Base-by-base conservation (phyloP, 371 early-diverging fungal species). In the Coemansia sp. region DNA sequence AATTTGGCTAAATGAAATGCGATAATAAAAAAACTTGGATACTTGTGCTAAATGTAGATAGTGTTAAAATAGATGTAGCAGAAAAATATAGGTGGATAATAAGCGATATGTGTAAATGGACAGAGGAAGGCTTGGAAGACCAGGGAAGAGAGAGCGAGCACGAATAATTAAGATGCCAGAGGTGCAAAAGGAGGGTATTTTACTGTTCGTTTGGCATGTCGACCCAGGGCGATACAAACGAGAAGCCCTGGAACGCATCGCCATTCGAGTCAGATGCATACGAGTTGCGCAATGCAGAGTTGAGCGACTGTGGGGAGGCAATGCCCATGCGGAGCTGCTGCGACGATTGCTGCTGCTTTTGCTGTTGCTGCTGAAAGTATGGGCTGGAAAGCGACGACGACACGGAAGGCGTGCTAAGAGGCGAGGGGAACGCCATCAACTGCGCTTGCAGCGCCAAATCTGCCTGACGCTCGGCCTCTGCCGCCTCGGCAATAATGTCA, bases 191-290 rank as follows among this genome's bases (percentile, higher is more conserved):
- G 16, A 18, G 47, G 18, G 16, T 23, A 11, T n/a, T 23, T 56
- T 44, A 66, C 39, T 67, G 23, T 52, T 67, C 61, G 18, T 67
- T 62, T 9, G 68, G 67, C 6, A 62, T 50, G 40, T 74, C 71
- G 1, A 74, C 75, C 66, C 66, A 70, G 11, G 66, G 75, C 21
- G 75, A 74, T 1, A 72, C 68, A 57, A 71, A 75, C 2, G 75
- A 75, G 26, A 75, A 75, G 1, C 75, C 75, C 7, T 51, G 72
- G 62, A 75, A 75, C 1, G 75, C 67, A 37, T 62, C 71, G 25
- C 62, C 40, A 21, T 56, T 44, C 3, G 23, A 30, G 2, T 56
- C 48, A 5, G 65, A 28, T 18, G 47, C 33, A 57, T 44, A 37
- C 20, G 65, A 48, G 33, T 26, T 40, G 47, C 64, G 33, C 28